Evolutionary conservation across 257 asterid species (phyloP).

Genomic region (Fraxinus americana): DNA sequence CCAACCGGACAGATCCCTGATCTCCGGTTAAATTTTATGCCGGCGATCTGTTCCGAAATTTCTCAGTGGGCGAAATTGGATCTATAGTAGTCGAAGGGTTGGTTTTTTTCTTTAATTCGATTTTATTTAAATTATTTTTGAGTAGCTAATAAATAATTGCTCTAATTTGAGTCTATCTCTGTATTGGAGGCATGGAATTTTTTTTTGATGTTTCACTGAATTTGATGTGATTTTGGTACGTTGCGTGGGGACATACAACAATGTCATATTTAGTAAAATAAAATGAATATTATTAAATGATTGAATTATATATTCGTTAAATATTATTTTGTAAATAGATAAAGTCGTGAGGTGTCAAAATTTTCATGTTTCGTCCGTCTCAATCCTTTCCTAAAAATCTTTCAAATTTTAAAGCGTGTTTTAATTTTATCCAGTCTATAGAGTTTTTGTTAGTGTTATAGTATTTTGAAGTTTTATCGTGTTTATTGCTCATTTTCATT

Average conservation of each 20-base stretch:
- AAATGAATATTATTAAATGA: too few relatives aligned
- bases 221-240: not conserved
- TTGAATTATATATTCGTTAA: too few relatives aligned
- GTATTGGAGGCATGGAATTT: not conserved
- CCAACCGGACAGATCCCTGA: constrained; percentile 45
- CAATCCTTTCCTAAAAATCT: too few relatives aligned
- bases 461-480: too few relatives aligned
- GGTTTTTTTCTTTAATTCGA: not conserved
- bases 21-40: constrained; percentile 28
- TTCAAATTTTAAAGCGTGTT: too few relatives aligned
- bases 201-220: not conserved
- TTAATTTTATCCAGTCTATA: too few relatives aligned
- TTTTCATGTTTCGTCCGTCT: too few relatives aligned
- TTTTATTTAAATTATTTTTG: not conserved
- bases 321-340: too few relatives aligned
- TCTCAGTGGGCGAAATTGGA: not conserved
- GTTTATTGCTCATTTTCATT: too few relatives aligned
- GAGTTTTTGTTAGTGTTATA: too few relatives aligned
- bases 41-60: constrained; percentile 20
- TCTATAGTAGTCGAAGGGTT: not conserved
- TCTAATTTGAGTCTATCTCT: not conserved
- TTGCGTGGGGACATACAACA: not conserved
- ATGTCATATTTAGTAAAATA: not conserved
- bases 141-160: not conserved
- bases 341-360: too few relatives aligned